Base-by-base conservation (phyloP, 2,329 filamentous ascomycete species). In the Fusarium heterosporum region DNA sequence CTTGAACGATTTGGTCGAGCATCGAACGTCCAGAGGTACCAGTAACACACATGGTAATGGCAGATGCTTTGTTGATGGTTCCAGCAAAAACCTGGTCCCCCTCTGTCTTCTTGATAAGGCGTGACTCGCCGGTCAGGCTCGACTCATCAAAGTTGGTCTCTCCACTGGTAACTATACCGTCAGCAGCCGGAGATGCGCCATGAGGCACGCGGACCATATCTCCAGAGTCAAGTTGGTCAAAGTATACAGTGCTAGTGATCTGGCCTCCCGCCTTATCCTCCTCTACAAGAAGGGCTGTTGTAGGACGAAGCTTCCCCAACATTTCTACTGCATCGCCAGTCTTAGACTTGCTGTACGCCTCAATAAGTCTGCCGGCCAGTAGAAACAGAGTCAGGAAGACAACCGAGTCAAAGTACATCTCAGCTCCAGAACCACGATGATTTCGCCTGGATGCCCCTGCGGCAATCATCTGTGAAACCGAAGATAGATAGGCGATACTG, bases 331-430 rank as follows among this genome's bases (percentile, higher is more conserved):
- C 94, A 75, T 96, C 91, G 2, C 93, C 93, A 1, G 94, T 93
- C 73, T 91, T 95, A 1, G 93, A 90, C 78, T 97, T 97, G 83
- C 92, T 97, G 80, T 96, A 96, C 1, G 92, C 90, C 80, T 97
- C 95, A 13, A 94, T 87, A 46, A 91, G 84, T n/a, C 90, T 84
- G 2, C 90, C 89, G 30, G 84, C 77, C 2, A 97, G 87, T 22
- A 97, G 85, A 75, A 97, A 97, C 65, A 97, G 84, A 0, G 94
- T 97, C 56, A 97, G 77, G 66, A 97, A 97, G 4, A 97, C 92
- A 2, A 97, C 94, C 0, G 93, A 93, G 76, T 97, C 95, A 75
- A 97, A 97, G 77, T 97, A 97, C 17, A 90, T 87, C 16, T 84
- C 69, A 4, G 66, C 55, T 19, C 57, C 59, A 14, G 65, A 66